These are phyloP conservation scores for Aleurites moluccanus DNA, from an alignment of 441 rosid genomes.

Conservation along the genomic window DNA sequence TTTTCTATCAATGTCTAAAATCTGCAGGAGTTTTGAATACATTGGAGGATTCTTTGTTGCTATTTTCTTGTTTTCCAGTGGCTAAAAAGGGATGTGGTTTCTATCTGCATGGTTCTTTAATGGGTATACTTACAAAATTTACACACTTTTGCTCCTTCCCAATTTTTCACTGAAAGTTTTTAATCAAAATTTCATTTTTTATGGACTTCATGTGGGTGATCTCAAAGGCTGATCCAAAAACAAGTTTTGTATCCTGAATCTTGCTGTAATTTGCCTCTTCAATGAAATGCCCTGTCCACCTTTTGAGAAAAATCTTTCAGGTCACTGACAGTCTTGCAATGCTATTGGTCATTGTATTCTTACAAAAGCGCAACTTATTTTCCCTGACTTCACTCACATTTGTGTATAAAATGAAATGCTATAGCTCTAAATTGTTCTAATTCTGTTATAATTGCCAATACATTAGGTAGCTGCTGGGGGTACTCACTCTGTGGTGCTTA, in stretches of 20 bases:
- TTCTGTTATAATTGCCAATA: conserved; percentile 19
- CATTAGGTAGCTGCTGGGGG: conserved; percentile 98
- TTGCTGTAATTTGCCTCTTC: background rate
- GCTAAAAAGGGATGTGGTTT: background rate
- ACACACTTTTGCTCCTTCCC: background rate
- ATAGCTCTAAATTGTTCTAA: conserved; percentile 12
- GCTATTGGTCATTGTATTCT: background rate
- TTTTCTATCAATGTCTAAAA: conserved; percentile 7
- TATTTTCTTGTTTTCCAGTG: background rate
- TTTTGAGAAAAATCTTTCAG: background rate
- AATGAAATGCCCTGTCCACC: background rate
- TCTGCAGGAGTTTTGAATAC: background rate
- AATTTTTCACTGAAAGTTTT: background rate
- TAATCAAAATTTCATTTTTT: background rate
- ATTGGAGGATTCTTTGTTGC: background rate
- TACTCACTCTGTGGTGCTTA: conserved; percentile 96
- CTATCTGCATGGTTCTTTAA: background rate
- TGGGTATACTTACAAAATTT: background rate
- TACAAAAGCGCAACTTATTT: background rate
- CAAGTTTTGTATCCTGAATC: background rate
- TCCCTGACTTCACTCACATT: background rate
- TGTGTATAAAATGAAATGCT: background rate
- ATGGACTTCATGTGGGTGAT: background rate
- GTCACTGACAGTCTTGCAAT: background rate
- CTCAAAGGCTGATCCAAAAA: background rate